These are phyloP conservation scores for Penicillium decumbens DNA, from an alignment of 2,329 filamentous ascomycete genomes.

Conservation along the genomic window DNA sequence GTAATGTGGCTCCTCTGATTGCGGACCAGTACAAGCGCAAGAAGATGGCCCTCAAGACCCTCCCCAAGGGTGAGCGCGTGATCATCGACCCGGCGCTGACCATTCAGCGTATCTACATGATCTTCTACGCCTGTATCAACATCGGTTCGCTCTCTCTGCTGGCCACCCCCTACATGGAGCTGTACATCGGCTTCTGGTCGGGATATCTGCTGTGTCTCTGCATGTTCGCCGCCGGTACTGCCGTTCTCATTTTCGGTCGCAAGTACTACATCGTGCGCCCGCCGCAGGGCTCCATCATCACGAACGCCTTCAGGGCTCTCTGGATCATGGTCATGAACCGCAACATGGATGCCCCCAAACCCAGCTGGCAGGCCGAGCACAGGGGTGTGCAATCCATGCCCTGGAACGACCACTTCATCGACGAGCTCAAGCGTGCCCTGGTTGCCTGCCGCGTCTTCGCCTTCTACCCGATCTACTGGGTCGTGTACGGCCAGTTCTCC, in stretches of 20 bases:
- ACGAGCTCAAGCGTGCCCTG: conserved; percentile 64
- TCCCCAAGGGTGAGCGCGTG: conserved; percentile 50
- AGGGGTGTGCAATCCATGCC: conserved; percentile 42
- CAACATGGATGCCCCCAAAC: conserved; percentile 62
- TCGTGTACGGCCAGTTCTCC: conserved; percentile 64
- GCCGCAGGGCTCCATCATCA: conserved; percentile 61
- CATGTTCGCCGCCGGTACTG: conserved; percentile 60
- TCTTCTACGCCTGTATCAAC: conserved; percentile 72
- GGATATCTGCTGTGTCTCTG: conserved; percentile 59
- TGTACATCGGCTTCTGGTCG: conserved; percentile 61
- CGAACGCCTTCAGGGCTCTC: conserved; percentile 60
- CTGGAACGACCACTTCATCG: conserved; percentile 68
- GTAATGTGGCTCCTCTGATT: conserved; percentile 57
- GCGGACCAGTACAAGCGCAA: conserved; percentile 62
- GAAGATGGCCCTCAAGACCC: conserved; percentile 47
- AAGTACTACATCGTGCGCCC: conserved; percentile 47
- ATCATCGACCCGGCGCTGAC: conserved; percentile 64
- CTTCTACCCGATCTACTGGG: conserved; percentile 66
- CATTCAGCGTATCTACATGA: conserved; percentile 65
- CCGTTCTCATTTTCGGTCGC: conserved; percentile 49
- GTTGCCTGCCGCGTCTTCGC: conserved; percentile 67
- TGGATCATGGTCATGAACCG: conserved; percentile 51
- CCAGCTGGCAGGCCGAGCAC: conserved; percentile 56
- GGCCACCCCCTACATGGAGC: conserved; percentile 64
- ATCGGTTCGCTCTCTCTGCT: conserved; percentile 65